phyloP scores from a whole-genome alignment of 148 eudicot genomes.

The Fagopyrum esculentum region DNA sequence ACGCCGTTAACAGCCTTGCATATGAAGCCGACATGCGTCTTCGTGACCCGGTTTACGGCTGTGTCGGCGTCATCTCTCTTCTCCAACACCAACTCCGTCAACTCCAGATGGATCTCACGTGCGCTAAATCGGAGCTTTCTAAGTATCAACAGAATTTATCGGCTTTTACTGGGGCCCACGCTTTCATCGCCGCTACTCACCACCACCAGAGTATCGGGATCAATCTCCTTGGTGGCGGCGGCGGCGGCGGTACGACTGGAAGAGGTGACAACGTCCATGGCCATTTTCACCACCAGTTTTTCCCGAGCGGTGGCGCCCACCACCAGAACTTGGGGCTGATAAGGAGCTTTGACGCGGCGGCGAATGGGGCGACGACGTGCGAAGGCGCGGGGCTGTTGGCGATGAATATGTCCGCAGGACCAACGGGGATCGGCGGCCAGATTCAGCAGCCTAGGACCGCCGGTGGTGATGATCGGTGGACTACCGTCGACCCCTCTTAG shows the following conservation, averaged over 20 bases:
- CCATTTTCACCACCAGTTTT: conserved; percentile 57
- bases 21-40: conserved; percentile 90
- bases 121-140: conserved; percentile 72
- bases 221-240: conserved; percentile 22
- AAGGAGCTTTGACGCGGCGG: conserved; percentile 38
- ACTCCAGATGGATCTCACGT: conserved; percentile 62
- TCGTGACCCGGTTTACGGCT: conserved; percentile 83
- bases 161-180: conserved; percentile 17
- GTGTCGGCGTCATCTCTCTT: conserved; percentile 78
- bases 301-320: conserved; percentile 29
- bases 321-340: conserved; percentile 23
- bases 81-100: conserved; percentile 87
- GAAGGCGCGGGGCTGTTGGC: conserved; percentile 42
- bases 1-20: conserved; percentile 78
- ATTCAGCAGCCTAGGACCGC: conserved; percentile 48
- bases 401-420: conserved; percentile 35
- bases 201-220: conserved; percentile 29
- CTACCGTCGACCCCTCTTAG: conserved; percentile 53
- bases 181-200: conserved; percentile 21
- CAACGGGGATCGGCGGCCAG: conserved; percentile 33
- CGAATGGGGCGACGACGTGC: background rate
- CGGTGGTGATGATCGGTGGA: conserved; percentile 52
- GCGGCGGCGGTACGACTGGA: conserved; percentile 16
- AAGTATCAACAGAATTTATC: conserved; percentile 39
- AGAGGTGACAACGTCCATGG: conserved; percentile 20